phyloP scores from a whole-genome alignment of 129 eudicot genomes.

The Calendula officinalis region DNA sequence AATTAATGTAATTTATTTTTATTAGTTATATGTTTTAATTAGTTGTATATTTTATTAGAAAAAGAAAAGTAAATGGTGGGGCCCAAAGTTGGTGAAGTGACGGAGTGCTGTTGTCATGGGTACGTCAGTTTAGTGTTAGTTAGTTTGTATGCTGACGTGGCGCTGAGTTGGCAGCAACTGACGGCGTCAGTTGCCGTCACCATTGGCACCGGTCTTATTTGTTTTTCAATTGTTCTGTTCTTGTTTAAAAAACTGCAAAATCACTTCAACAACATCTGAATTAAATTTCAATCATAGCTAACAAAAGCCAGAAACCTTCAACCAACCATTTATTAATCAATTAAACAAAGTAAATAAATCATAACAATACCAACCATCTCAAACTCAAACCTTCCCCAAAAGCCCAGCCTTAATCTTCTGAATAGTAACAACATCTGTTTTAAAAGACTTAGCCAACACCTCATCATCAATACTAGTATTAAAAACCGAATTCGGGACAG shows the following conservation, averaged over 20 bases:
- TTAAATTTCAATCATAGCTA: neutral
- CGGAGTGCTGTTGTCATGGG: no score
- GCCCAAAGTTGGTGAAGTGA: no score
- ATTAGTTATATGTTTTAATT: no score
- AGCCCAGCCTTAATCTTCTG: conserved; percentile 28
- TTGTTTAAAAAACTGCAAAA: conserved; percentile 23
- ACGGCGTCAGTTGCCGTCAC: no score
- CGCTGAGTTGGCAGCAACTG: no score
- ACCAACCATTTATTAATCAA: conserved; percentile 9
- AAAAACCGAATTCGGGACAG: conserved; percentile 24
- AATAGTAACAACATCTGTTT: conserved; percentile 25
- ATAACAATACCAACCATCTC: neutral
- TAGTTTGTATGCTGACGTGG: no score
- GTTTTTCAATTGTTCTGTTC: conserved; percentile 17
- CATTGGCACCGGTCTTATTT: no score
- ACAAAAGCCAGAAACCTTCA: neutral
- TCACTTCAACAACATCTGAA: neutral
- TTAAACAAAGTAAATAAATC: conserved; percentile 3
- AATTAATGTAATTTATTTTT: no score
- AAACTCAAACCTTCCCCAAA: conserved; percentile 19
- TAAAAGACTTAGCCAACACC: conserved; percentile 27
- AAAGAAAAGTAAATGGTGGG: no score
- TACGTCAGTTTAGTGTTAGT: no score
- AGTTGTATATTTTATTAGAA: no score
- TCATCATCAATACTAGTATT: conserved; percentile 22